Percentiles rank a stretch among this genome's conserved stretches.
phyloP scores from a whole-genome alignment of 2,329 filamentous ascomycete species.

The Aspergillus amoenus region DNA sequence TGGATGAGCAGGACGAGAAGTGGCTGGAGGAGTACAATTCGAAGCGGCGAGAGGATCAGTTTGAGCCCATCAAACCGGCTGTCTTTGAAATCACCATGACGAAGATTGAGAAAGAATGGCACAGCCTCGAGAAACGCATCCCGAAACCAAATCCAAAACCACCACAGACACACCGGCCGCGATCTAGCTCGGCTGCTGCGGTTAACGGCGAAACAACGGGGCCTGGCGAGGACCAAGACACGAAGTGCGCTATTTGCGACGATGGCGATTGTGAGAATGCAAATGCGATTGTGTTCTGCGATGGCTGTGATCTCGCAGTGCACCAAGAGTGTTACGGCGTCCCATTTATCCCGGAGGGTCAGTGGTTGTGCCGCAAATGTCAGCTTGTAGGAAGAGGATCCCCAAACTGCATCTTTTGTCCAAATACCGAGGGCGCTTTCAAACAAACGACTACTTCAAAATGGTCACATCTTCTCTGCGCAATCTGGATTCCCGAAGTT shows the following conservation, averaged over 20 bases:
- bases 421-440: constrained; percentile 95
- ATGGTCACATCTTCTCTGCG: constrained; percentile 94
- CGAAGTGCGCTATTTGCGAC: constrained; percentile 95
- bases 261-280: constrained; percentile 99
- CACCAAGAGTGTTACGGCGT: constrained; percentile 99
- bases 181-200: constrained; percentile 89
- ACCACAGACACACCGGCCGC: constrained; percentile 86
- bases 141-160: constrained; percentile 96
- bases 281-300: constrained; percentile 98
- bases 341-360: constrained; percentile 96
- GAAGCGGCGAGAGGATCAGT: constrained; percentile 69
- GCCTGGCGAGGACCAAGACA: constrained; percentile 88
- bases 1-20: constrained; percentile 98
- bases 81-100: constrained; percentile 98
- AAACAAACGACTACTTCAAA: constrained; percentile 96
- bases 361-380: constrained; percentile 97
- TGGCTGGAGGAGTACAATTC: constrained; percentile 86
- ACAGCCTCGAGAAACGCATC: constrained; percentile 91
- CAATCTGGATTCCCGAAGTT: constrained; percentile 98
- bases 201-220: constrained; percentile 88
- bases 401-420: constrained; percentile 96
- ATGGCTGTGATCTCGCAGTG: constrained; percentile 94
- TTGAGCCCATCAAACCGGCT: constrained; percentile 84
- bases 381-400: constrained; percentile 90
- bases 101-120: constrained; percentile 98